phyloP scores from a whole-genome alignment of 306 rosid species.

The Potentilla sterilis region DNA sequence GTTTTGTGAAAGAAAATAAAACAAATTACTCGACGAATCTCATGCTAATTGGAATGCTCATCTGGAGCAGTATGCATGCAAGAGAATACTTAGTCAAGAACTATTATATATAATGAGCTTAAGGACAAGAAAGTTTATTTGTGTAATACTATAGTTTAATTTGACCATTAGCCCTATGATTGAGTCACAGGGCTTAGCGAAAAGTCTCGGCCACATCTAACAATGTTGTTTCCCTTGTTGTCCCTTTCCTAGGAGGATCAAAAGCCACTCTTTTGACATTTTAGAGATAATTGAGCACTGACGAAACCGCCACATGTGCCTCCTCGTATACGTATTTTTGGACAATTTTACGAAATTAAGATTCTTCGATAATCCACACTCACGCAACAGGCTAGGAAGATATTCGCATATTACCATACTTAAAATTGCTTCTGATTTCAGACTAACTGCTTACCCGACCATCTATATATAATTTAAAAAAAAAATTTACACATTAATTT shows the following conservation, averaged over 20 bases:
- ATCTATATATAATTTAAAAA: too few relatives aligned
- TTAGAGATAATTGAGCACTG: background rate
- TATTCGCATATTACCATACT: too few relatives aligned
- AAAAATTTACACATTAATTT: too few relatives aligned
- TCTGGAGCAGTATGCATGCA: background rate
- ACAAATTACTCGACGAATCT: background rate
- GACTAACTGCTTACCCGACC: too few relatives aligned
- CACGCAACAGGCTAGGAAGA: too few relatives aligned
- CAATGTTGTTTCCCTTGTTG: slow-evolving; percentile 6
- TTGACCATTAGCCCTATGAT: background rate
- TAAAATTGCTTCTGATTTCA: too few relatives aligned
- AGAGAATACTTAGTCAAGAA: background rate
- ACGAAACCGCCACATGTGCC: background rate
- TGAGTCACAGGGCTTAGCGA: background rate
- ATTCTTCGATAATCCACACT: background rate
- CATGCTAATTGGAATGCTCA: background rate
- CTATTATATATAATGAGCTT: background rate
- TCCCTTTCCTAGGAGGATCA: slow-evolving; percentile 15
- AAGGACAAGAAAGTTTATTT: background rate
- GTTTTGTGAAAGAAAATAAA: background rate
- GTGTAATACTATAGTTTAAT: background rate
- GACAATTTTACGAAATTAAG: background rate
- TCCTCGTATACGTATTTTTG: background rate
- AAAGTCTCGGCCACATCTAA: slow-evolving; percentile 9
- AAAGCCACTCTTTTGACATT: background rate